Evolutionary conservation across 2,329 filamentous ascomycete species (phyloP).

Genomic region (Alternaria sp.): DNA sequence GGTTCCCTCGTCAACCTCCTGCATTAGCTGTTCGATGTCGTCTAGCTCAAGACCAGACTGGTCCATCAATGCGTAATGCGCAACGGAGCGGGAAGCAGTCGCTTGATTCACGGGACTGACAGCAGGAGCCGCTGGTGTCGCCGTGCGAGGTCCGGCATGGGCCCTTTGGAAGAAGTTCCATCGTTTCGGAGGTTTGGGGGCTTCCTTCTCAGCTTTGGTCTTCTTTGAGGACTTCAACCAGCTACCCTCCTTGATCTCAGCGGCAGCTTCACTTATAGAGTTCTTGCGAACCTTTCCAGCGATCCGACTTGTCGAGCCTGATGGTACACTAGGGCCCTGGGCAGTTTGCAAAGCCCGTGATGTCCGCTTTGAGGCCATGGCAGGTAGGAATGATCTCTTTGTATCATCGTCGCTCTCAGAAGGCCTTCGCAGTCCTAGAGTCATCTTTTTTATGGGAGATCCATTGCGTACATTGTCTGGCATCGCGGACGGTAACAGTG

Average conservation of each 20-base stretch:
- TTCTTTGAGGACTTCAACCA: slow-evolving; percentile 50
- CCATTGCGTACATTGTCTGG: slow-evolving; percentile 42
- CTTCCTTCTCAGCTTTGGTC: slow-evolving; percentile 36
- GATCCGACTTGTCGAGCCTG: slow-evolving; percentile 23
- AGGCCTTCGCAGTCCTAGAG: slow-evolving; percentile 37
- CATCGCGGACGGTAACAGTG: slow-evolving; percentile 50
- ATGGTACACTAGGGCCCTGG: slow-evolving; percentile 27
- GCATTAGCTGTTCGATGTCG: slow-evolving; percentile 58
- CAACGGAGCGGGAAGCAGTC: slow-evolving; percentile 54
- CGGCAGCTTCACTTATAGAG: slow-evolving; percentile 29
- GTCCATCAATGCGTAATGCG: slow-evolving; percentile 67
- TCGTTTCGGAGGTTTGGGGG: slow-evolving; percentile 53
- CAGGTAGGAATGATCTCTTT: slow-evolving; percentile 45
- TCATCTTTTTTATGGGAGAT: slow-evolving; percentile 44
- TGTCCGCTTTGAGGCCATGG: slow-evolving; percentile 36
- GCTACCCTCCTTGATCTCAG: slow-evolving; percentile 49
- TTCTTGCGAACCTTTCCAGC: slow-evolving; percentile 34
- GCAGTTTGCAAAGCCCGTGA: slow-evolving; percentile 38
- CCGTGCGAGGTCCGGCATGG: slow-evolving; percentile 52
- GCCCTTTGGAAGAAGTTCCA: slow-evolving; percentile 69
- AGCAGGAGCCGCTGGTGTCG: slow-evolving; percentile 43
- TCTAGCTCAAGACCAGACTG: slow-evolving; percentile 55
- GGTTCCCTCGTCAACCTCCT: slow-evolving; percentile 50
- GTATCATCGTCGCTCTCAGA: slow-evolving; percentile 49
- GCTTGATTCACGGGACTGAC: slow-evolving; percentile 49